phyloP scores from a whole-genome alignment of 106 monocot genomes.

The Platanthera zijinensis region DNA sequence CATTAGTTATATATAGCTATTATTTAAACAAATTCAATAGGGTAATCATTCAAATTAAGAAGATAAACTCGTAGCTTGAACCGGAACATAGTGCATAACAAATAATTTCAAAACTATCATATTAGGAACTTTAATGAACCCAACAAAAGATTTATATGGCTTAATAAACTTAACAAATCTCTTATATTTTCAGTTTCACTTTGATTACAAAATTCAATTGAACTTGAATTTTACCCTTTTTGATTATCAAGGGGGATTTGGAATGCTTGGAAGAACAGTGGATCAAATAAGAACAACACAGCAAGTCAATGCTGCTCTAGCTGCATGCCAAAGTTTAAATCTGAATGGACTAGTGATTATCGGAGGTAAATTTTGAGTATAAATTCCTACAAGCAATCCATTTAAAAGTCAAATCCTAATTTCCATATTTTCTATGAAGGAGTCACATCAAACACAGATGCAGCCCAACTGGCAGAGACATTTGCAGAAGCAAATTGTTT shows the following conservation, averaged over 20 bases:
- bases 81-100: too few species aligned
- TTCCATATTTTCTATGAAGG: slow-evolving; percentile 29
- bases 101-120: too few species aligned
- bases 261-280: slow-evolving; percentile 76
- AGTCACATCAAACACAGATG: slow-evolving; percentile 83
- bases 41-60: too few species aligned
- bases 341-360: slow-evolving; percentile 89
- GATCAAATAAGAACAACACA: slow-evolving; percentile 85
- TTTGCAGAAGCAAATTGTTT: slow-evolving; percentile 64
- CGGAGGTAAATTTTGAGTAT: slow-evolving; percentile 44
- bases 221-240: too few species aligned
- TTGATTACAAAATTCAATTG: too few species aligned
- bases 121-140: too few species aligned
- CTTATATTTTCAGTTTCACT: too few species aligned
- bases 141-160: too few species aligned
- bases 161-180: too few species aligned
- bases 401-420: background rate
- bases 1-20: too few species aligned
- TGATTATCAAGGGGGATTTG: slow-evolving; percentile 62
- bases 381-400: background rate
- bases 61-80: too few species aligned
- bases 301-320: slow-evolving; percentile 71
- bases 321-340: slow-evolving; percentile 57
- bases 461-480: slow-evolving; percentile 85
- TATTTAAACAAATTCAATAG: too few species aligned